phyloP scores from a whole-genome alignment of 345 rosid genomes.

The Nephelium lappaceum region DNA sequence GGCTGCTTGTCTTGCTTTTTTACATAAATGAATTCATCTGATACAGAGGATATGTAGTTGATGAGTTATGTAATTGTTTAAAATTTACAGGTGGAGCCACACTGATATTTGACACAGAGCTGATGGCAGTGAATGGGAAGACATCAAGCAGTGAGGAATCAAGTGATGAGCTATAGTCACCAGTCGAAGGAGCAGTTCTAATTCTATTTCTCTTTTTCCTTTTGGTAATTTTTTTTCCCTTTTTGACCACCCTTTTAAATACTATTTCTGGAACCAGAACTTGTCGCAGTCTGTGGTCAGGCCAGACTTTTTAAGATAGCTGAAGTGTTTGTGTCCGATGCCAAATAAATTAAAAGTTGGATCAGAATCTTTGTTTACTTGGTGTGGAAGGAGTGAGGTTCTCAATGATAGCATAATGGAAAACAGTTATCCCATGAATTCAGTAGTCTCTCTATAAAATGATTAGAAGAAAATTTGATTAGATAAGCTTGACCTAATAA shows the following conservation, averaged over 20 bases:
- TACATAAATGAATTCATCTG: neutral
- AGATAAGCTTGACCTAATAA: too few species aligned
- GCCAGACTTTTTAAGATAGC: neutral
- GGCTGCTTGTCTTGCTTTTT: neutral
- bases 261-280: neutral
- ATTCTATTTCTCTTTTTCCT: neutral
- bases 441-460: too few species aligned
- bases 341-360: constrained; percentile 4
- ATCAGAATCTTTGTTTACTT: neutral
- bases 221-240: neutral
- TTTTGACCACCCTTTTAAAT: neutral
- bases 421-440: too few species aligned
- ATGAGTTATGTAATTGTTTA: constrained; percentile 10
- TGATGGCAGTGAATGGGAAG: constrained; percentile 82
- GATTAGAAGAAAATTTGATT: too few species aligned
- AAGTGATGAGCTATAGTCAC: constrained; percentile 48
- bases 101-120: constrained; percentile 85
- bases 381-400: neutral
- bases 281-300: too few species aligned
- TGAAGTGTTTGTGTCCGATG: neutral
- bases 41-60: neutral
- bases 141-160: constrained; percentile 39
- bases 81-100: constrained; percentile 83
- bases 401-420: neutral
- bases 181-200: neutral